These are phyloP conservation scores for Nemania serpens DNA, from an alignment of 2,329 filamentous ascomycete genomes.

Conservation along the genomic window DNA sequence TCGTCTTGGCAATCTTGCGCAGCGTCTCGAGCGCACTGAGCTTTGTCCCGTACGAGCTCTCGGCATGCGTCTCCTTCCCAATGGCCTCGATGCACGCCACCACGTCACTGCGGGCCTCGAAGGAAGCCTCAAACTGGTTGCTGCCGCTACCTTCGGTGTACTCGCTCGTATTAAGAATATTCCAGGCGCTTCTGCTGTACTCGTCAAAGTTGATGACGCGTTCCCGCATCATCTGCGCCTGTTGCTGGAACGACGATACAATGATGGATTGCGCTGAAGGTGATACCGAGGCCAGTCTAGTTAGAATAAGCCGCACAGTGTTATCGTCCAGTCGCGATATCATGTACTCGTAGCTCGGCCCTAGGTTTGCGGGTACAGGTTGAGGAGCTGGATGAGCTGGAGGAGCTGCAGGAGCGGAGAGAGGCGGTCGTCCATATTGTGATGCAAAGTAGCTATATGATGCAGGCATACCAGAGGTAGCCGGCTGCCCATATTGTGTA, in stretches of 20 bases:
- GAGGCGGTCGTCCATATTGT: background rate
- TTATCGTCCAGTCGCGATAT: slow-evolving; percentile 4
- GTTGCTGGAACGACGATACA: background rate
- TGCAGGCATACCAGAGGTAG: background rate
- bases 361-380: background rate
- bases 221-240: background rate
- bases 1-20: slow-evolving; percentile 13
- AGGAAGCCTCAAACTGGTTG: slow-evolving; percentile 3
- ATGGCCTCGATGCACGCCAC: background rate
- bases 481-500: background rate
- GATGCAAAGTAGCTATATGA: background rate
- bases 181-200: slow-evolving; percentile 6
- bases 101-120: background rate
- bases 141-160: slow-evolving; percentile 1
- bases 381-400: background rate
- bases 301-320: slow-evolving; percentile 1
- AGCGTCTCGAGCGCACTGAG: slow-evolving; percentile 10
- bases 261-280: slow-evolving; percentile 2
- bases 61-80: background rate
- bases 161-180: slow-evolving; percentile 12
- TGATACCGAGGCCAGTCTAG: background rate
- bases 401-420: background rate
- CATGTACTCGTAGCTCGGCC: background rate
- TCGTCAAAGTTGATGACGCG: slow-evolving; percentile 9
- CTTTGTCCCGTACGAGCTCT: slow-evolving; percentile 16